Evolutionary conservation across 2,329 filamentous ascomycete genomes (phyloP), one percentile per base, ranked within the genome.

Genomic region (Fusarium sp.): DNA sequence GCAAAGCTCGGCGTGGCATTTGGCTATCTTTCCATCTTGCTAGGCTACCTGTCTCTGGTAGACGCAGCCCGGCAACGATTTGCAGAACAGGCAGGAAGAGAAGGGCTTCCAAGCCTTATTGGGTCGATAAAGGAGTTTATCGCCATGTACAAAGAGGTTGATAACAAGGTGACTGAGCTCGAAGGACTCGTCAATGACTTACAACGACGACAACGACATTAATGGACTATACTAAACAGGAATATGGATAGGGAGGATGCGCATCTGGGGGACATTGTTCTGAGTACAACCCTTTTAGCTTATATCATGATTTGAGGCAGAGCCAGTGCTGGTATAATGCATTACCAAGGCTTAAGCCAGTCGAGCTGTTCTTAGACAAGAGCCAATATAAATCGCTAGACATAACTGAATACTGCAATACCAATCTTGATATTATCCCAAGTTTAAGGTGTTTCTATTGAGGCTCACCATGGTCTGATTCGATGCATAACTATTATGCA

Each of bases 1-100:
- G 90, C 90, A 26, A 90, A 92, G 63, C 86, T 91, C 52, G 93
- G 94, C 71, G 93, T 98, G 28, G 90, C 92, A 3, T 89, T 95
- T 77, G 94, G 93, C 18, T 98, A 97, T 77, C 84, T 98, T 25
- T 90, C 93, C 1, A 90, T 98, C 16, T 84, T 97, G 8, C 84
- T 98, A 4, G 93, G 93, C 19, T 96, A 94, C 70, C 82, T 98
- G 25, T 94, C 90, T 71, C 83, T 96, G 28, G 79, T 83, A 51
- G 73, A 78, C 13, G 79, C 82, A 6, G 81, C 84, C 10, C 80
- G 83, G 46, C 77, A 80, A 49, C 81, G 80, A 26, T 80, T 89
- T 37, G 77, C 79, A 39, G 69, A 75, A 8, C 80, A 79, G 50
- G 82, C 83, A 44, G 78, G 81, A 11, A 80, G 81, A 37, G 81